Conservation (phyloP, 768 basidiomycete genomes). For the Daedaleopsis sinensis region DNA sequence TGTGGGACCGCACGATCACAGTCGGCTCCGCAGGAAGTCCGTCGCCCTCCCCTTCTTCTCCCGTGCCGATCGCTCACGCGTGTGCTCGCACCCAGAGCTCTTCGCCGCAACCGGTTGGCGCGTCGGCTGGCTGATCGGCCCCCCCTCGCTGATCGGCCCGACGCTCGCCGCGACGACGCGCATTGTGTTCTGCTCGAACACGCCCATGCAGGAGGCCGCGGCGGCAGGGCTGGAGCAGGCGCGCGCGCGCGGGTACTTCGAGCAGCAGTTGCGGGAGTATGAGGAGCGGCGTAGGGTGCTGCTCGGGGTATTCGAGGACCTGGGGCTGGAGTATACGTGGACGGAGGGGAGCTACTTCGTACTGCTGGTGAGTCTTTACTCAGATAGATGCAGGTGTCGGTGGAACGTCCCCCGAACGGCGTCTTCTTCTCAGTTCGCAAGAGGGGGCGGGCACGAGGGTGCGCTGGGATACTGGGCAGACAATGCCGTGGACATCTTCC, state of each 20-base stretch:
- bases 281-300: constrained; percentile 74
- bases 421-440: no score
- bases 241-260: constrained; percentile 71
- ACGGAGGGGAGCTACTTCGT: constrained; percentile 94
- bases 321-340: constrained; percentile 82
- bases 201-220: constrained; percentile 91
- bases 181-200: constrained; percentile 93
- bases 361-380: constrained; percentile 58
- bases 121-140: constrained; percentile 94
- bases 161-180: constrained; percentile 89
- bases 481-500: no score
- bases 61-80: not conserved
- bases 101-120: constrained; percentile 98
- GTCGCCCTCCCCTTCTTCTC: constrained; percentile 24
- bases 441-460: no score
- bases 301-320: constrained; percentile 70
- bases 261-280: constrained; percentile 76
- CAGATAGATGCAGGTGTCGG: not conserved
- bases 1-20: constrained; percentile 98
- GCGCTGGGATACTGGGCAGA: no score
- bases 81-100: constrained; percentile 65
- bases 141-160: constrained; percentile 76
- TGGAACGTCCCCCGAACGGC: not conserved
- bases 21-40: constrained; percentile 82
- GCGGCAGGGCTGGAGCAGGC: constrained; percentile 86